Evolutionary conservation across 176 grass and related monocot species (phyloP).

Genomic region (Musa itinerans): DNA sequence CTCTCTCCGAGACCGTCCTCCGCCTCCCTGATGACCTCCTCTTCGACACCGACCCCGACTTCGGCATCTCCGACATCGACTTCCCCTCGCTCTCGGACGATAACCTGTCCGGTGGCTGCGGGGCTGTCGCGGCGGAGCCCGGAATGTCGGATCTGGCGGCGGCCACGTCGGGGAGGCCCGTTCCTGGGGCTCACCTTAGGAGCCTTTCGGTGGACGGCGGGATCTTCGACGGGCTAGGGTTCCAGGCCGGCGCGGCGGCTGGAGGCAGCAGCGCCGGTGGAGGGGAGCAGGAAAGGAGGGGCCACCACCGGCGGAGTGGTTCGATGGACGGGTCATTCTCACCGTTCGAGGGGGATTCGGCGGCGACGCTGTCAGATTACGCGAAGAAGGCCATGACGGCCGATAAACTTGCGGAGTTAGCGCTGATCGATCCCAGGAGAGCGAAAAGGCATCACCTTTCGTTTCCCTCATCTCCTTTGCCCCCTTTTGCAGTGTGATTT

Average conservation of each 20-base stretch:
- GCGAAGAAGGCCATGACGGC: conserved; percentile 83
- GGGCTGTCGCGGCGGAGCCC: not conserved
- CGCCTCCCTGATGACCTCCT: conserved; percentile 79
- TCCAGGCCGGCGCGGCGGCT: conserved; percentile 28
- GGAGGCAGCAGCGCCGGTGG: conserved; percentile 3
- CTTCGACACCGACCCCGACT: conserved; percentile 64
- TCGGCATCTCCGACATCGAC: conserved; percentile 83
- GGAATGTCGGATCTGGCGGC: conserved; percentile 3
- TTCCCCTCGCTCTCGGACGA: conserved; percentile 95
- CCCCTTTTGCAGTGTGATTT: not conserved
- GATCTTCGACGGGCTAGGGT: conserved; percentile 68
- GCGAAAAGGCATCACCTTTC: conserved; percentile 54
- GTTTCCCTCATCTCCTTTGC: not conserved
- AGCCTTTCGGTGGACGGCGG: conserved; percentile 88
- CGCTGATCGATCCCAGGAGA: conserved; percentile 82
- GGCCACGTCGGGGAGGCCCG: conserved; percentile 15
- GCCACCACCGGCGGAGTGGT: conserved; percentile 57
- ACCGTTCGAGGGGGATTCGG: conserved; percentile 68
- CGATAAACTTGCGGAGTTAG: conserved; percentile 64
- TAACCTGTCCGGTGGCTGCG: conserved; percentile 30
- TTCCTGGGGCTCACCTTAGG: conserved; percentile 35
- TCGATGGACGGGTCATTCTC: conserved; percentile 72
- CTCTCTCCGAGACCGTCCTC: conserved; percentile 87
- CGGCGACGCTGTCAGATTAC: conserved; percentile 45
- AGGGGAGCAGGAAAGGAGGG: conserved; percentile 14